A percentile compares a stretch with the other conserved stretches of the same genome.
phyloP scores from a whole-genome alignment of 1,284 basidiomycete genomes.

The Leccinum angustisporum region DNA sequence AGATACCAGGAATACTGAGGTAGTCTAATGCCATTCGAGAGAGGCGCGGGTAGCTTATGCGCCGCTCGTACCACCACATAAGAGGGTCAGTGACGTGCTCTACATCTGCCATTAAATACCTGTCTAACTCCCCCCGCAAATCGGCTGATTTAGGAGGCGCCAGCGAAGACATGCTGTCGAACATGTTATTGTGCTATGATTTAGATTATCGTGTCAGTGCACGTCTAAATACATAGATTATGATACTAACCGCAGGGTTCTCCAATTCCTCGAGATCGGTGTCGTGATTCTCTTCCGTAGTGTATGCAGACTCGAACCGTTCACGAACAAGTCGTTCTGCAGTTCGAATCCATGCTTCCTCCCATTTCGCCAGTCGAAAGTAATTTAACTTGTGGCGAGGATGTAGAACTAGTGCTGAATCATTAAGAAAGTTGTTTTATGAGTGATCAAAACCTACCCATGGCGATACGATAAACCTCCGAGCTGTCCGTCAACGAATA shows the following conservation, averaged over 20 bases:
- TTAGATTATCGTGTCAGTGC: not conserved
- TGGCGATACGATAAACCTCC: not conserved
- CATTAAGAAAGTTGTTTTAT: too few relatives aligned
- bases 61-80: not conserved
- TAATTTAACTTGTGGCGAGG: not conserved
- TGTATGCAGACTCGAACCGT: not conserved
- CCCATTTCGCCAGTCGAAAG: not conserved
- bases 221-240: not conserved
- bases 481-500: not conserved
- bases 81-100: not conserved
- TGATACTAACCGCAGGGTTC: not conserved
- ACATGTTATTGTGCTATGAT: not conserved
- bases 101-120: conserved; percentile 1
- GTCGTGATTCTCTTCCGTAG: not conserved
- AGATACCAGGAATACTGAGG: not conserved
- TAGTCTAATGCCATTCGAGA: not conserved
- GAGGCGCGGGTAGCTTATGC: not conserved
- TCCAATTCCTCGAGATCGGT: not conserved
- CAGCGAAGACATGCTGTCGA: not conserved
- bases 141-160: not conserved
- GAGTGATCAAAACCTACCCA: not conserved
- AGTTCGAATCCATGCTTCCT: not conserved
- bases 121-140: not conserved
- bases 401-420: not conserved
- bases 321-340: not conserved